These are phyloP conservation scores for Gentiana straminea DNA, from an alignment of 257 asterid genomes.

Conservation along the genomic window DNA sequence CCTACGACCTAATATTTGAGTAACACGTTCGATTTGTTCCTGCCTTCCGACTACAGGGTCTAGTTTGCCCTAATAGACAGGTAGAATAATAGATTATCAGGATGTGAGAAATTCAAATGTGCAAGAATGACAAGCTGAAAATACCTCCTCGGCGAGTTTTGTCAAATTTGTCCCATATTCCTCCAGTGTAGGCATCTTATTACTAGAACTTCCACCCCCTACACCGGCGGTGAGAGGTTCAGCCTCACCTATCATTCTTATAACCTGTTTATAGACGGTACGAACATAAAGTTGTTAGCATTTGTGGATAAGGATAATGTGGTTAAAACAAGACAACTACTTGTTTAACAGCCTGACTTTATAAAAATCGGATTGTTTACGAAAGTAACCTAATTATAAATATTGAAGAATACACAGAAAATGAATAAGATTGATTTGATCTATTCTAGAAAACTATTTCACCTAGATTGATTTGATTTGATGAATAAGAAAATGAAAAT, in stretches of 20 bases:
- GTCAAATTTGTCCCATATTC: constrained; percentile 49
- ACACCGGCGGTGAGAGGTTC: constrained; percentile 39
- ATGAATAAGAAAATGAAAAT: not conserved
- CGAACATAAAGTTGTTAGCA: too few relatives aligned
- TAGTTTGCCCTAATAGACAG: constrained; percentile 63
- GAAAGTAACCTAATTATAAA: too few relatives aligned
- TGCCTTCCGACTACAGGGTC: constrained; percentile 98
- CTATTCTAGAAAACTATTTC: too few relatives aligned
- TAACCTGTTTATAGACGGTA: constrained; percentile 21
- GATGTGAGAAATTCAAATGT: not conserved
- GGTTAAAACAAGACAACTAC: not conserved
- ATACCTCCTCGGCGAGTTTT: constrained; percentile 70
- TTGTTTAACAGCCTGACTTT: too few relatives aligned
- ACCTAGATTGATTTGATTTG: too few relatives aligned
- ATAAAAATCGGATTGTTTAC: too few relatives aligned
- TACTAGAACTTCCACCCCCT: constrained; percentile 34
- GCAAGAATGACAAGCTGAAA: not conserved
- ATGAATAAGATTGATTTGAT: too few relatives aligned
- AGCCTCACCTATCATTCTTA: constrained; percentile 44
- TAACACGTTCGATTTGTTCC: constrained; percentile 88
- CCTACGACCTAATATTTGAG: constrained; percentile 93
- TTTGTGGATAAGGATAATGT: not conserved
- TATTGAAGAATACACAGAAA: too few relatives aligned
- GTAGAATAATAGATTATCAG: constrained; percentile 4
- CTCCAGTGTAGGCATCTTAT: constrained; percentile 46